Conservation (phyloP, 2,329 filamentous ascomycete genomes). For the Ceratocystiopsis sp. region DNA sequence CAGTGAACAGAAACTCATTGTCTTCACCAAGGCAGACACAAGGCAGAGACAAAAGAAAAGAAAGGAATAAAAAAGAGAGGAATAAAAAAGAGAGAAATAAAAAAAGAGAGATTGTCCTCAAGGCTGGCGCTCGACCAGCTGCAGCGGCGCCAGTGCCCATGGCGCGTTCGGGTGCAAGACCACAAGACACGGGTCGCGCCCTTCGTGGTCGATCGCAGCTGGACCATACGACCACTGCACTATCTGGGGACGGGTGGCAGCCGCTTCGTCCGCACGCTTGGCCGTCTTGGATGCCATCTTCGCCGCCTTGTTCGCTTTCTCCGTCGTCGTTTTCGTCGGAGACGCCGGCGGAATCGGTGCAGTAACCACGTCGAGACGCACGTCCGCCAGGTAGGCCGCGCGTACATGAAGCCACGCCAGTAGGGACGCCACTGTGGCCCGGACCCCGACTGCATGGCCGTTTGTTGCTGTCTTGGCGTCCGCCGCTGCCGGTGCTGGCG, state of each 20-base stretch:
- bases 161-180: constrained; percentile 7
- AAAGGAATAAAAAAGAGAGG: neutral
- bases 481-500: no score
- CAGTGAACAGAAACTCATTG: no score
- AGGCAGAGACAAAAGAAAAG: no score
- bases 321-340: neutral
- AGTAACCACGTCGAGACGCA: neutral
- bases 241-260: no score
- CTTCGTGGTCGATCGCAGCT: constrained; percentile 7
- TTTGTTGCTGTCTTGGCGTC: no score
- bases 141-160: no score
- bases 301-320: neutral
- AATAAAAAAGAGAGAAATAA: neutral
- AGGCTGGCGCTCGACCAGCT: no score
- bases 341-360: constrained; percentile 1
- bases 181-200: constrained; percentile 9
- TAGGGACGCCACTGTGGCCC: constrained; percentile 10
- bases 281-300: neutral
- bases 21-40: no score
- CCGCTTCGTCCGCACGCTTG: no score
- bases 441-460: constrained; percentile 6
- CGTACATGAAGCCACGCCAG: constrained; percentile 11
- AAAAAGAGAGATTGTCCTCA: neutral
- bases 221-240: constrained; percentile 2
- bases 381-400: constrained; percentile 6